Base-by-base conservation (phyloP, 2,329 filamentous ascomycete genomes). In the Diplodia seriata region DNA sequence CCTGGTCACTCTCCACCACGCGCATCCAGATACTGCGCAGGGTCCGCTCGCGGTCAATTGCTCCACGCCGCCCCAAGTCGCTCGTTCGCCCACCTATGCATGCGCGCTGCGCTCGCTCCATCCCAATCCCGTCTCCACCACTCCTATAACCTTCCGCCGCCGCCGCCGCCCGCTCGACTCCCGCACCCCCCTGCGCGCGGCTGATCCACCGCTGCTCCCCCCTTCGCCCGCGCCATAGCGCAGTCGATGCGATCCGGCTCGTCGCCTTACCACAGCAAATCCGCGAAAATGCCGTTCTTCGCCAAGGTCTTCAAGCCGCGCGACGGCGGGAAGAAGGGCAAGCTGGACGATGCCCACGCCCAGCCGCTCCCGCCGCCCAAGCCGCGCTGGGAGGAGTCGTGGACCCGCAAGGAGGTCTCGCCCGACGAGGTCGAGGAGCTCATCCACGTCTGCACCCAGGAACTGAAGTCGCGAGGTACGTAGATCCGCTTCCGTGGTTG, bases 401-500 rank as follows among this genome's bases (percentile, higher is more conserved):
- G 93, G 88, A 86, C 89, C 70, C 90, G 94, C 75, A 91, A 86
- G 66, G 87, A 89, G 56, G 90, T 99, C 72, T 90, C 92, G 65
- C 91, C 94, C 5, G 93, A 97, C 72, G 95, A 99, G 81, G 89
- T 99, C 57, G 90, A 94, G 74, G 93, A 97, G 76, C 83, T 99
- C 70, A 84, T 98, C 63, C 87, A 89, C 76, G 88, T 89, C 72
- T 97, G 93, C 82, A 96, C 94, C 12, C 86, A 89, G 67, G 95
- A 99, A 82, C 87, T 99, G 79, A 99, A 98, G 83, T 90, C 91
- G 69, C 88, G 94, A 91, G 94, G 94, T 97, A 88, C 74, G 74
- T 73, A 14, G 29, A 36, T 49, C 47, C 11, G 5, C 18, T 23
- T 4, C 47, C 55, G 2, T 12, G 33, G 23, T 14, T 33, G 29